Evolutionary conservation across 768 basidiomycete genomes (phyloP), one percentile per base, ranked within the genome.

Genomic region (Guyanaporus albipodus): DNA sequence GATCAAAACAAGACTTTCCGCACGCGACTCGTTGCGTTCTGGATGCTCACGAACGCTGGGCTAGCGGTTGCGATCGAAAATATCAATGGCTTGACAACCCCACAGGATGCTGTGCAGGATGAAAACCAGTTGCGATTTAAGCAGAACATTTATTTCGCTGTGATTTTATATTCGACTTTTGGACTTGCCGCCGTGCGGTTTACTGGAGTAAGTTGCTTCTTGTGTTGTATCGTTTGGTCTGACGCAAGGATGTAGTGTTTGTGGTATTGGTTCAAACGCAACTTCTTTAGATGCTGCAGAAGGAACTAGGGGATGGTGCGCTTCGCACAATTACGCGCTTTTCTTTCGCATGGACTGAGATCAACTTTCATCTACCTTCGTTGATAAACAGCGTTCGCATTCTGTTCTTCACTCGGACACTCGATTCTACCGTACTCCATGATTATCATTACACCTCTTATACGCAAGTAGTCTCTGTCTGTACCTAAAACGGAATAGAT

Each of bases 1-100:
- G 91, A 94, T 60, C 74, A 84, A 67, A 93, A 93, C 72, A 87
- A 83, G 70, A 93, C 91, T 11, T 94, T 94, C 85, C 82, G 91
- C 48, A 93, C 91, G 3, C 84, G 91, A 39, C 74, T 93, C 19
- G 89, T 92, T 34, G 80, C 85, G 11, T 72, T 77, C 44, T 91
- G 91, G 91, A 86, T 91, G 80, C 68, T 87, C 39, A 53, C 66
- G 10, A 91, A 91, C 57, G 87, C 86, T 28, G 70, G 58, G 6
- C 68, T 91, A 18, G 82, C 86, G 4, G 74, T 91, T 46, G 79
- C 84, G 27, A 87, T 91, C 45, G 81, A 86, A 66, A 89, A 80
- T 53, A 70, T 86, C 53, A 85, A 83, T 54, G 85, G 87, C 23
- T 61, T 87, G n/a, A 46, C 57, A 29, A 73, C 68, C 4, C 70